A percentile compares a stretch with the other conserved stretches of the same genome.
Evolutionary conservation across 148 eudicot species (phyloP).

Genomic region (Camellia granthamiana): DNA sequence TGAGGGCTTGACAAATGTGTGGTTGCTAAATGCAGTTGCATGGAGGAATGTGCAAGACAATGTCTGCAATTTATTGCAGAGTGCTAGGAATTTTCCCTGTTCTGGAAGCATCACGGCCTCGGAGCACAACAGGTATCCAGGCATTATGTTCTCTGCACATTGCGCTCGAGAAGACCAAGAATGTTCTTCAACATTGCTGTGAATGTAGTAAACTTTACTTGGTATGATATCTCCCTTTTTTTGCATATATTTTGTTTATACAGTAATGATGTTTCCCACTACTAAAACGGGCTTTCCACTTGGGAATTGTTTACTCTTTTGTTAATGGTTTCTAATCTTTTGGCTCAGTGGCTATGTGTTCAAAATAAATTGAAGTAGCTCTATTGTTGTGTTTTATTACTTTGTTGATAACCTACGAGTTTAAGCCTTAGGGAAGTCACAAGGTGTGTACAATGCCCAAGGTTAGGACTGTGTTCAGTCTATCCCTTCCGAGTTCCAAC

Average conservation of each 20-base stretch:
- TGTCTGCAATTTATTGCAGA: slow-evolving; percentile 63
- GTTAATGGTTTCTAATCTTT: not conserved
- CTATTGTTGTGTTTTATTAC: not conserved
- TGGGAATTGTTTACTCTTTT: not conserved
- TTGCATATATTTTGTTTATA: not conserved
- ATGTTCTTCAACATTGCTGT: slow-evolving; percentile 82
- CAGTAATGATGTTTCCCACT: not conserved
- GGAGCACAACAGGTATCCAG: slow-evolving; percentile 94
- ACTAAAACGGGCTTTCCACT: not conserved
- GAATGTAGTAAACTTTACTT: slow-evolving; percentile 95
- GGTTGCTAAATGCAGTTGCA: slow-evolving; percentile 63
- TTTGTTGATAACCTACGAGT: not conserved
- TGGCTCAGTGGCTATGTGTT: not conserved
- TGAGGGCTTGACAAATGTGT: not conserved
- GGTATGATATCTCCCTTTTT: slow-evolving; percentile 41
- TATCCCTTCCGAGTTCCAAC: not conserved
- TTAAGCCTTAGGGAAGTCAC: not conserved
- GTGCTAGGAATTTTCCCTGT: slow-evolving; percentile 79
- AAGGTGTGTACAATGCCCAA: not conserved
- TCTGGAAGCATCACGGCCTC: slow-evolving; percentile 88
- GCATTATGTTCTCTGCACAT: slow-evolving; percentile 88
- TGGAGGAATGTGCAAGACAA: slow-evolving; percentile 83
- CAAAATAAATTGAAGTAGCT: not conserved
- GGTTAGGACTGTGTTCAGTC: not conserved
- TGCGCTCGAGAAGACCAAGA: slow-evolving; percentile 90